Evolutionary conservation across 805 yeast species (phyloP).

Genomic region (Isabelozyma gotoi): DNA sequence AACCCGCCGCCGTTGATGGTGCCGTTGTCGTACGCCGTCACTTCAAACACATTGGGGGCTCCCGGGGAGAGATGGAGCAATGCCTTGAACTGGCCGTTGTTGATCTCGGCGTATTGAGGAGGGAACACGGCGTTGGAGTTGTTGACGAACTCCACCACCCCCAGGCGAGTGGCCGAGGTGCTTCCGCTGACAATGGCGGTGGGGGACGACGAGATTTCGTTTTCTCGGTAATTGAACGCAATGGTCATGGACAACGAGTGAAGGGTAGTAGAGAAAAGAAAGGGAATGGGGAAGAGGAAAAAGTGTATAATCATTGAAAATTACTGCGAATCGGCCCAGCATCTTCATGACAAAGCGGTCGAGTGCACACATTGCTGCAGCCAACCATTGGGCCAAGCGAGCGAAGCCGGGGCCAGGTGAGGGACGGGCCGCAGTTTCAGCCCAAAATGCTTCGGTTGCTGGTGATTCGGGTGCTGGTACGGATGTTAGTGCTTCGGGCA

Average conservation of each 20-base stretch:
- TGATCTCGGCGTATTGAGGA: conserved; percentile 67
- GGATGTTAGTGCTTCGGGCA: neutral
- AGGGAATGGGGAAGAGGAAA: neutral
- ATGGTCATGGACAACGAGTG: conserved; percentile 17
- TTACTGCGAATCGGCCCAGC: too few species aligned
- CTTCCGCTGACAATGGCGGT: conserved; percentile 35
- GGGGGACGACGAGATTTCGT: conserved; percentile 42
- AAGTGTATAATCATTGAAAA: too few species aligned
- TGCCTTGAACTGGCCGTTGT: conserved; percentile 71
- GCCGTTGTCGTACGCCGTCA: conserved; percentile 48
- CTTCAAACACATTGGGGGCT: conserved; percentile 49
- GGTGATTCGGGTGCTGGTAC: neutral
- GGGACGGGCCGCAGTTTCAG: too few species aligned
- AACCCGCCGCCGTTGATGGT: conserved; percentile 26
- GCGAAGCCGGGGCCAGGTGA: too few species aligned
- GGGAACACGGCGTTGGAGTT: conserved; percentile 52
- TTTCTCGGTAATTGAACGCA: conserved; percentile 29
- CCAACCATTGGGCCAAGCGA: conserved; percentile 22
- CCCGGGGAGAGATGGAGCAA: conserved; percentile 70
- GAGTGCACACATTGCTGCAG: conserved; percentile 22
- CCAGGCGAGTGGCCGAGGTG: conserved; percentile 17
- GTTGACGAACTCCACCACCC: conserved; percentile 32
- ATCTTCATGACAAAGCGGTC: conserved; percentile 11
- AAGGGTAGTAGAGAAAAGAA: neutral
- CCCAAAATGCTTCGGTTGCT: neutral